Conservation (phyloP, 257 asterid species). For the Coffea canephora region DNA sequence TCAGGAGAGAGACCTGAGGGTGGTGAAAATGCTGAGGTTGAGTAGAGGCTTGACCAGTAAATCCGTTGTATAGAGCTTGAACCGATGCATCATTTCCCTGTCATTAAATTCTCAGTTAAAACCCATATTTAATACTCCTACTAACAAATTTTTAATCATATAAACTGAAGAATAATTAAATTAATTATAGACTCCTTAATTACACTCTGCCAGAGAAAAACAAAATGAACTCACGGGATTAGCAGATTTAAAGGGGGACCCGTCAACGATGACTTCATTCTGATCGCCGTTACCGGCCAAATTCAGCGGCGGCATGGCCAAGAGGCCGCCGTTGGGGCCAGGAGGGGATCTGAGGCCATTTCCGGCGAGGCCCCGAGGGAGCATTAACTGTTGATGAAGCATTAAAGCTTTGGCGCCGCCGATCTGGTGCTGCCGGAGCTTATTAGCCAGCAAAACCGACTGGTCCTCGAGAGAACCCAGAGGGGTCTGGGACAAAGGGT, state of each 20-base stretch:
- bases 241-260: constrained; percentile 40
- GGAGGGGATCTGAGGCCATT: constrained; percentile 44
- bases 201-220: neutral
- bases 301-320: constrained; percentile 46
- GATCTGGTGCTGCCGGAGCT: constrained; percentile 71
- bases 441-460: constrained; percentile 41
- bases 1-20: constrained; percentile 41
- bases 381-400: constrained; percentile 72
- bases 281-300: constrained; percentile 40
- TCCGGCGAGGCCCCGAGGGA: constrained; percentile 49
- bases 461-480: constrained; percentile 28
- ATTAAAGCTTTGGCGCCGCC: constrained; percentile 57
- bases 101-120: constrained; percentile 9
- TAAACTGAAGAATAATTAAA: neutral
- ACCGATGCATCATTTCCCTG: constrained; percentile 64
- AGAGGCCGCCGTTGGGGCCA: constrained; percentile 30
- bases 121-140: neutral
- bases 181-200: neutral
- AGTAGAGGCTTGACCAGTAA: constrained; percentile 61
- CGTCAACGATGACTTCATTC: constrained; percentile 36
- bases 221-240: constrained; percentile 39
- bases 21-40: constrained; percentile 61
- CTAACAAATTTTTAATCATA: neutral
- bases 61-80: constrained; percentile 67
- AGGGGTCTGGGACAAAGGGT: constrained; percentile 35